Percentiles rank a stretch among this genome's conserved stretches.
phyloP scores from a whole-genome alignment of 345 rosid species.

The Linum lewisii region DNA sequence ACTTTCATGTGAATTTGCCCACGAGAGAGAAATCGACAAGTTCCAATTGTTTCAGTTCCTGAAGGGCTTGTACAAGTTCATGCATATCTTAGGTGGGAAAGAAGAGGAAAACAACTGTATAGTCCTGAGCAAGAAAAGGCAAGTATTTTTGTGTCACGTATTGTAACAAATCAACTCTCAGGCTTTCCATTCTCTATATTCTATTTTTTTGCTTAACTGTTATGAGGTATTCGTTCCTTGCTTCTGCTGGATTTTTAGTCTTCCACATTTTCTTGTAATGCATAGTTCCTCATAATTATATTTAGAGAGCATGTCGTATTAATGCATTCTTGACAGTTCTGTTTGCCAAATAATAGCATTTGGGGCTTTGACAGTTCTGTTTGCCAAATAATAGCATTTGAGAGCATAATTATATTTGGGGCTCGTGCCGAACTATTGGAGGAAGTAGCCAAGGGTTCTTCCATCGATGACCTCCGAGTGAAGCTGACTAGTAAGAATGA shows the following conservation, averaged over 20 bases:
- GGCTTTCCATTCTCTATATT: background rate
- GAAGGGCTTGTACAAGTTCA: constrained; percentile 95
- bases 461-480: constrained; percentile 62
- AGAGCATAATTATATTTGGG: too few species aligned
- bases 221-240: too few species aligned
- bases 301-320: too few species aligned
- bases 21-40: constrained; percentile 25
- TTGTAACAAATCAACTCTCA: background rate
- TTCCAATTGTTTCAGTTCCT: constrained; percentile 51
- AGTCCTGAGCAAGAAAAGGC: constrained; percentile 68
- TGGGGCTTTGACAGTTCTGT: constrained; percentile 32
- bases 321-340: too few species aligned
- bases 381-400: too few species aligned
- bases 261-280: too few species aligned
- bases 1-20: constrained; percentile 70
- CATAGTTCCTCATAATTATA: too few species aligned
- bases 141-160: constrained; percentile 11
- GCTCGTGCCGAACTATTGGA: constrained; percentile 77
- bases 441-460: constrained; percentile 70
- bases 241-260: too few species aligned
- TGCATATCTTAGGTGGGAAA: constrained; percentile 94
- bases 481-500: constrained; percentile 47
- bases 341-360: background rate
- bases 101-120: constrained; percentile 86
- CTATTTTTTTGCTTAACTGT: too few species aligned